Evolutionary conservation across 352 stramenopile genomes (phyloP).

Genomic region (Pythium chondricola): DNA sequence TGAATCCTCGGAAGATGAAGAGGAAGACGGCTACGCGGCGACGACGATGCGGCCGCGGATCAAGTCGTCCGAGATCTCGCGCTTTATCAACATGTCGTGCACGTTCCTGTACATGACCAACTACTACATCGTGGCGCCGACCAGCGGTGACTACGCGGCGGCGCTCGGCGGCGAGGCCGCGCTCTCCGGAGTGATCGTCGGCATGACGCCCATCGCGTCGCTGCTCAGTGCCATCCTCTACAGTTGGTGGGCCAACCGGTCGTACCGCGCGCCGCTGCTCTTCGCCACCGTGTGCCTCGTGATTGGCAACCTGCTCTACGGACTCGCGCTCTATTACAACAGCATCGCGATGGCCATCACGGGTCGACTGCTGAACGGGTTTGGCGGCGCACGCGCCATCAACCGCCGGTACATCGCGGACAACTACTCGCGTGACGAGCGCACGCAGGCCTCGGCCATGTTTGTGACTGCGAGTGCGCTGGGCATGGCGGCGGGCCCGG

Average conservation of each 20-base stretch:
- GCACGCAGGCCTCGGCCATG: slow-evolving; percentile 86
- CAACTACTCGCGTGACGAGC: slow-evolving; percentile 83
- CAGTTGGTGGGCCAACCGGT: slow-evolving; percentile 91
- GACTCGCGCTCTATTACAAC: slow-evolving; percentile 66
- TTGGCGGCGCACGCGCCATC: slow-evolving; percentile 88
- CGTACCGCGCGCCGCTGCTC: slow-evolving; percentile 82
- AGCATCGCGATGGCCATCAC: slow-evolving; percentile 86
- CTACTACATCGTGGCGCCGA: slow-evolving; percentile 97
- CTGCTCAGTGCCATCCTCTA: slow-evolving; percentile 92
- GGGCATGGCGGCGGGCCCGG: slow-evolving; percentile 89
- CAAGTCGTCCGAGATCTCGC: slow-evolving; percentile 53
- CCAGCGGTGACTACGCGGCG: slow-evolving; percentile 88
- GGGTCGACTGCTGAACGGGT: slow-evolving; percentile 89
- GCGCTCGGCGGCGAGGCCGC: slow-evolving; percentile 85
- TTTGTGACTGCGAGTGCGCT: slow-evolving; percentile 92
- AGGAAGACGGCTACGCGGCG: slow-evolving; percentile 32
- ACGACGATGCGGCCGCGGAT: slow-evolving; percentile 44
- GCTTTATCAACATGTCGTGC: slow-evolving; percentile 91
- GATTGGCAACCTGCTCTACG: slow-evolving; percentile 87
- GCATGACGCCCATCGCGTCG: slow-evolving; percentile 95
- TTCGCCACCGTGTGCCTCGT: slow-evolving; percentile 81
- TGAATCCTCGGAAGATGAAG: slow-evolving; percentile 80
- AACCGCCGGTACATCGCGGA: slow-evolving; percentile 89
- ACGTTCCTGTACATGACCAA: slow-evolving; percentile 98
- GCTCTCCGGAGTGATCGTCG: slow-evolving; percentile 93